A percentile compares a stretch with the other conserved stretches of the same genome.
Evolutionary conservation across 495 filamentous ascomycete species (phyloP).

Genomic region (Jackrogersella multiformis): DNA sequence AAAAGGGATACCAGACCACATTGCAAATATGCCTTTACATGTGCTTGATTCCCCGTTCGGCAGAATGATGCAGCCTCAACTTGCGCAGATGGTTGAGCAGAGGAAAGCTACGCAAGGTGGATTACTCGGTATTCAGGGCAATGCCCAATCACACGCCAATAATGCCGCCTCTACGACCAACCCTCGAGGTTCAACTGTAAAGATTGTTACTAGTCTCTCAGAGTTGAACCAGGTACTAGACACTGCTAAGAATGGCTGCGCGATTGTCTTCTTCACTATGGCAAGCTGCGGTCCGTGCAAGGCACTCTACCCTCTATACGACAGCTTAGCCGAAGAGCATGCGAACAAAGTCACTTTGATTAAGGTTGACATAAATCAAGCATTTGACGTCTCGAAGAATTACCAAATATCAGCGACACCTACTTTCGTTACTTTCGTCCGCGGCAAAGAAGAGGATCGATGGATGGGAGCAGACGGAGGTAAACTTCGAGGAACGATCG

Average conservation of each 20-base stretch:
- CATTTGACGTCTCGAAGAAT: constrained; percentile 69
- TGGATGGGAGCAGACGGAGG: constrained; percentile 81
- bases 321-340: constrained; percentile 78
- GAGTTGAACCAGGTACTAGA: constrained; percentile 70
- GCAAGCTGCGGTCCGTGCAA: constrained; percentile 88
- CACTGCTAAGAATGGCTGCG: constrained; percentile 69
- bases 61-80: constrained; percentile 84
- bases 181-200: constrained; percentile 48
- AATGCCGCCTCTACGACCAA: constrained; percentile 41
- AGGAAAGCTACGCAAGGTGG: constrained; percentile 65
- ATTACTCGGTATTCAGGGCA: constrained; percentile 60
- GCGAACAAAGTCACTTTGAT: constrained; percentile 76
- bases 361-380: constrained; percentile 80
- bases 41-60: constrained; percentile 92
- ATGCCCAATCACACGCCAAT: constrained; percentile 37
- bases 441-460: constrained; percentile 76
- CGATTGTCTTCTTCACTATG: constrained; percentile 92
- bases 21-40: constrained; percentile 84
- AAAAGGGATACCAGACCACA: constrained; percentile 85
- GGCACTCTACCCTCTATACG: constrained; percentile 82
- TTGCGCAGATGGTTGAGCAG: constrained; percentile 76
- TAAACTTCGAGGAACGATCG: constrained; percentile 75
- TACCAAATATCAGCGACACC: constrained; percentile 82
- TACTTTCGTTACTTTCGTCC: constrained; percentile 89
- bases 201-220: constrained; percentile 51